These are phyloP conservation scores for Apiotrichum laibachii DNA, from an alignment of 1,284 basidiomycete genomes.

Conservation along the genomic window DNA sequence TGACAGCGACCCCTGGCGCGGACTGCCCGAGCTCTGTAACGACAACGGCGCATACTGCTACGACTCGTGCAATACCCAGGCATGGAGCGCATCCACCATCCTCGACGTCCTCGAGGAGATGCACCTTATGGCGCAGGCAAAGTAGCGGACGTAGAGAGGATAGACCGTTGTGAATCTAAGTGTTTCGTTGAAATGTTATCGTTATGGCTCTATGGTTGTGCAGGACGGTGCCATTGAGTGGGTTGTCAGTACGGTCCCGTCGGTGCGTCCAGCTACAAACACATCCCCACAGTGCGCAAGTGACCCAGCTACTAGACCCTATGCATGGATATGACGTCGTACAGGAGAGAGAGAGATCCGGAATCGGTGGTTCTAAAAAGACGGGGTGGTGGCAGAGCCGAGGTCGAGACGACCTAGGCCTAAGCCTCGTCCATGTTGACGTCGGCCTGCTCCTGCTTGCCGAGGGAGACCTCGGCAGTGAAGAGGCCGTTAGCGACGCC, in stretches of 20 bases:
- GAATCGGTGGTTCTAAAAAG: neutral
- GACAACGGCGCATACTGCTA: slow-evolving; percentile 71
- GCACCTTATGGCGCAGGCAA: slow-evolving; percentile 44
- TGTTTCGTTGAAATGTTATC: neutral
- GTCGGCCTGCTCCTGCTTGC: neutral
- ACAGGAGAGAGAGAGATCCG: neutral
- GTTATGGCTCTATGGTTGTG: too few relatives aligned
- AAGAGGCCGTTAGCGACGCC: slow-evolving; percentile 69
- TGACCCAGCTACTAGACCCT: neutral
- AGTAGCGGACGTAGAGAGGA: neutral
- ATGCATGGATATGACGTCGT: slow-evolving; percentile 1
- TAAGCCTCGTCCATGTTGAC: too few relatives aligned
- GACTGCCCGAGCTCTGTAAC: slow-evolving; percentile 87
- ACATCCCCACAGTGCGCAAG: too few relatives aligned
- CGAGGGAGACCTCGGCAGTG: slow-evolving; percentile 54
- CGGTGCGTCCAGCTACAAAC: too few relatives aligned
- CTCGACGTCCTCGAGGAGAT: slow-evolving; percentile 80
- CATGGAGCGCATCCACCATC: slow-evolving; percentile 85
- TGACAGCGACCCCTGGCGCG: slow-evolving; percentile 77
- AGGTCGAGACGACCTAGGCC: neutral
- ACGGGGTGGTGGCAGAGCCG: neutral
- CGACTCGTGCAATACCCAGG: slow-evolving; percentile 88
- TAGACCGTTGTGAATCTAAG: too few relatives aligned
- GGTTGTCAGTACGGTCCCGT: too few relatives aligned
- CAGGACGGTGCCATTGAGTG: too few relatives aligned